Evolutionary conservation across 2,329 filamentous ascomycete species (phyloP), one percentile per base, ranked within the genome.

Genomic region (Fusarium nematophilum): DNA sequence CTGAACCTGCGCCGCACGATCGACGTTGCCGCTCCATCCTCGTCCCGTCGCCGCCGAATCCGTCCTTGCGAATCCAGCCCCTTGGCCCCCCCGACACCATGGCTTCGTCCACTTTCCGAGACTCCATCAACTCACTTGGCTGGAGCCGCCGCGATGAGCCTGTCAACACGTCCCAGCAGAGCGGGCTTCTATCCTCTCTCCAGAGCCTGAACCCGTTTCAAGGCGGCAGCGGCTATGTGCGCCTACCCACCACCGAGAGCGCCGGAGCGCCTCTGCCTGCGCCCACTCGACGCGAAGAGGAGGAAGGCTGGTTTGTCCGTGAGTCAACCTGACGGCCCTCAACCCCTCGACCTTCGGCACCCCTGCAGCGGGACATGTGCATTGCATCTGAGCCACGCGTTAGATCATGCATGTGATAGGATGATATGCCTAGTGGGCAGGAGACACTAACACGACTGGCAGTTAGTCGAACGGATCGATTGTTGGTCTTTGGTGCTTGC

Each of bases 391-490:
- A 72, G 70, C 73, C 63, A 65, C 71, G 62, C 68, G 59, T 64
- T 67, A 67, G 66, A 71, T 70, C 66, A 70, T 70, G 72, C 77
- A 79, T 79, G 75, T 79, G 76, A 78, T 75, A 66, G 62, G 55
- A 70, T 69, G 74, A 73, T 68, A 70, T 78, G 74, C 80, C 76
- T 79, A 73, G 77, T 73, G 70, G 69, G 70, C 70, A 72, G 71
- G 49, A 69, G 54, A 60, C 59, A 65, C 74, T 77, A 75, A 77
- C 74, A 57, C 62, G 49, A 53, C 59, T 70, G 70, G 72, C 78
- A 98, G 95, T 99, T 81, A 97, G 92, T 80, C 87, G 94, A 79
- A 98, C 94, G 95, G 95, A 99, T 79, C 91, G 94, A 53, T 81
- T 98, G 73, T 83, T 99, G 75, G 86, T 98, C 70, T 99, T 99